Conservation (phyloP, 106 monocot genomes). For the Ottelia alismoides region DNA sequence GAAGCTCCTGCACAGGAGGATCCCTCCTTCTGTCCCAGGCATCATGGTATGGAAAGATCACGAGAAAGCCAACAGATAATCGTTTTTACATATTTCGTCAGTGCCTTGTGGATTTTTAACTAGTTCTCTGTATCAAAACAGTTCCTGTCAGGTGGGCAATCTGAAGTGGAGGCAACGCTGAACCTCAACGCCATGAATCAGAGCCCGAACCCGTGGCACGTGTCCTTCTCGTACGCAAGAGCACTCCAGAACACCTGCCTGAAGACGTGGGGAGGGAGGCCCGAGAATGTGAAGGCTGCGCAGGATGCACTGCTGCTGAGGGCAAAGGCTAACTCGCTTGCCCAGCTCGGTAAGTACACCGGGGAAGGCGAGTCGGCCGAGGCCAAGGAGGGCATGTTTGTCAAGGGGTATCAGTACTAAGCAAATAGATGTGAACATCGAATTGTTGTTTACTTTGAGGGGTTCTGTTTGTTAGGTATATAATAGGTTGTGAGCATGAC, state of each 20-base stretch:
- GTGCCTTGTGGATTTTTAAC: no score
- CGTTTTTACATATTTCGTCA: no score
- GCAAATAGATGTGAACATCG: no score
- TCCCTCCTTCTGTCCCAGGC: conserved; percentile 27
- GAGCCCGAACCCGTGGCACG: conserved; percentile 33
- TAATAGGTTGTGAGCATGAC: no score
- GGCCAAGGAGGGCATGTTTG: conserved; percentile 29
- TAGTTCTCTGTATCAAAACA: conserved; percentile 5
- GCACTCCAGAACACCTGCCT: conserved; percentile 39
- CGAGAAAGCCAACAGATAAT: no score
- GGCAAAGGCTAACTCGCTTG: conserved; percentile 29
- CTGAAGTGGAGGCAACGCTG: conserved; percentile 34
- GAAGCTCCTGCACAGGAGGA: conserved; percentile 17
- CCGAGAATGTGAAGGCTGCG: conserved; percentile 26
- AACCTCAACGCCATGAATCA: conserved; percentile 44
- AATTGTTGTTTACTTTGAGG: no score
- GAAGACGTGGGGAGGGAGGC: conserved; percentile 32
- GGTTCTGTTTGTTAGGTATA: no score
- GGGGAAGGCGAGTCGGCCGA: conserved; percentile 31
- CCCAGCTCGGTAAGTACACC: conserved; percentile 35
- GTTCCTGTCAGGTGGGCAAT: conserved; percentile 33
- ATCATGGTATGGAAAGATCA: conserved; percentile 19
- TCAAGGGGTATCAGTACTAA: conserved; percentile 25
- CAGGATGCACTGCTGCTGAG: conserved; percentile 21
- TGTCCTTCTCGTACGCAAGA: conserved; percentile 32